Evolutionary conservation across 106 monocot genomes (phyloP), one percentile per base, ranked within the genome.

Genomic region (Platanthera zijinensis): DNA sequence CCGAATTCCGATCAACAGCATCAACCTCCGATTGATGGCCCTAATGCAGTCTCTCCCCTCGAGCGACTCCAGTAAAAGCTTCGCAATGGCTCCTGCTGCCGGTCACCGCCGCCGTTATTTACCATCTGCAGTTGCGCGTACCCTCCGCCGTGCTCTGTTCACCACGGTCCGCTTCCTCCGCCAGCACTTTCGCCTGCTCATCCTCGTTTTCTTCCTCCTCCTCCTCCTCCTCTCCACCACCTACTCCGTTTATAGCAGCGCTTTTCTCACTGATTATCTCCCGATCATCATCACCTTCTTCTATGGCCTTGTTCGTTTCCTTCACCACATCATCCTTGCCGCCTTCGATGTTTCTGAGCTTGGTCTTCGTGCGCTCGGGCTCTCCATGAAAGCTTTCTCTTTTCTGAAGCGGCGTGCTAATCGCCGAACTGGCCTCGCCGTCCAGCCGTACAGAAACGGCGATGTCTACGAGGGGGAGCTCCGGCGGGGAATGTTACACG

Each of bases 401-500:
- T 59, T 59, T 17, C 11, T n/a, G 6, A 8, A 7, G 49, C 72
- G 72, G 25, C 25, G 25, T 12, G 39, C 50, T 8, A 50, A 72
- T 51, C 72, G 72, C 21, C 72, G 72, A 3, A 72, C 48, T 10
- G 72, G 72, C n/a, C 45, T 18, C 6, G 67, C 52, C 50, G 80
- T 80, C 7, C 75, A 80, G 51, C 67, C 75, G 9, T 80, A 80
- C 56, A 75, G 67, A 51, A 80, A 80, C 30, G 80, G 80, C 21
- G 80, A 80, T 53, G 80, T 75, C 18, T 80, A 75, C 11, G 80
- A 80, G 75, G 80, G 80, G 51, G 75, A 80, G 69, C 68, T 80
- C 45, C 75, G 69, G 51, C 54, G 67, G 14, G 80, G 80, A 13
- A 75, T 56, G 80, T 80, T 74, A 14, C 59, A 73, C 7, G 80